Conservation (phyloP, 352 stramenopile genomes). For the Discostella stelligera region DNA sequence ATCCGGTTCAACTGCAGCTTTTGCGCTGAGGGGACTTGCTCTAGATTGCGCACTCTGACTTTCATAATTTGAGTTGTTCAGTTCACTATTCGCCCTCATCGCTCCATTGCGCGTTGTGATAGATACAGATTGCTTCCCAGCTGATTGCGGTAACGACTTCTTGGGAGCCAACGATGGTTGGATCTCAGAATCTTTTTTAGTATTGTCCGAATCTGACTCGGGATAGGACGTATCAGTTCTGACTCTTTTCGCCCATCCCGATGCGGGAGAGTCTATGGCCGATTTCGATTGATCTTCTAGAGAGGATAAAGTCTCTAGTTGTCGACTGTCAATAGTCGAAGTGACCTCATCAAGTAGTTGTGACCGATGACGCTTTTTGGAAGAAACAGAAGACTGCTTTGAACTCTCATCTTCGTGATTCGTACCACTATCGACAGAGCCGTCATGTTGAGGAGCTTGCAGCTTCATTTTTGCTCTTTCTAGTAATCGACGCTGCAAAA, state of each 20-base stretch:
- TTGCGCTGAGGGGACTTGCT: not conserved
- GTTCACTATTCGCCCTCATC: not conserved
- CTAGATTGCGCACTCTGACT: not conserved
- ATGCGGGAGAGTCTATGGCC: not conserved
- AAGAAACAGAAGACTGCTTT: not conserved
- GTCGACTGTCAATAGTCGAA: not conserved
- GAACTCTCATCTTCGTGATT: not conserved
- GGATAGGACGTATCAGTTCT: conserved; percentile 23
- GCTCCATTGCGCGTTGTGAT: not conserved
- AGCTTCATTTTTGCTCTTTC: not conserved
- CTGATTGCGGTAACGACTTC: not conserved
- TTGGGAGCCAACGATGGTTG: not conserved
- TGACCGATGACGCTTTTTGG: not conserved
- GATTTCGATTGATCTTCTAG: not conserved
- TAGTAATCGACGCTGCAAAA: conserved; percentile 1
- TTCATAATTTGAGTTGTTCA: not conserved
- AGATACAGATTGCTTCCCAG: not conserved
- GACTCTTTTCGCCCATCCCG: not conserved
- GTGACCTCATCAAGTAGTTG: not conserved
- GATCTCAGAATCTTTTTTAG: conserved; percentile 1
- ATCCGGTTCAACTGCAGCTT: not conserved
- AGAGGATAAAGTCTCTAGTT: not conserved
- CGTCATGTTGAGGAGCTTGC: not conserved
- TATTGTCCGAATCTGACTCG: conserved; percentile 15
- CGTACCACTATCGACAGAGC: not conserved